phyloP scores from a whole-genome alignment of 306 rosid genomes.

The Alnus glutinosa region DNA sequence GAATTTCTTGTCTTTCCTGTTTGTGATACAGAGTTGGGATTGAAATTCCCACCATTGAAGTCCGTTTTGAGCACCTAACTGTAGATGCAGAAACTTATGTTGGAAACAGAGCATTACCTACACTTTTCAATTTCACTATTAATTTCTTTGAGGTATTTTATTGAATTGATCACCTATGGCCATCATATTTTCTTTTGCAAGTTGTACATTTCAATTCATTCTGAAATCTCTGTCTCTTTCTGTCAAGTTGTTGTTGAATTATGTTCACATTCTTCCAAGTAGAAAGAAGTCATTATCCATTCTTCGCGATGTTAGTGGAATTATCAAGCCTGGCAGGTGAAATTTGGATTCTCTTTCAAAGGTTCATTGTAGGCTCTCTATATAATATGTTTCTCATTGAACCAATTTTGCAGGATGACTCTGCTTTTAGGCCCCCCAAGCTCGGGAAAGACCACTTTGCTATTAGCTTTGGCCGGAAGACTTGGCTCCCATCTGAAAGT shows the following conservation, averaged over 20 bases:
- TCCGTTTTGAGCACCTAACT: conserved; percentile 62
- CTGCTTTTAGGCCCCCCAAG: conserved; percentile 85
- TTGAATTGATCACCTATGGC: too few species aligned
- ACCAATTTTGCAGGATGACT: conserved; percentile 46
- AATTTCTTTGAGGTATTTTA: conserved; percentile 43
- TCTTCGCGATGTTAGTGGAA: conserved; percentile 66
- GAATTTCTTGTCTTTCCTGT: not conserved
- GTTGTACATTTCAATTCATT: not conserved
- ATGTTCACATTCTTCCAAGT: conserved; percentile 34
- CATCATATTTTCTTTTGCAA: too few species aligned
- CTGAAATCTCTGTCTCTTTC: not conserved
- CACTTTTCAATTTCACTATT: conserved; percentile 43
- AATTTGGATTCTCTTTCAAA: not conserved
- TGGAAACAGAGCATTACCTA: conserved; percentile 71
- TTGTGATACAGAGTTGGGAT: conserved; percentile 56
- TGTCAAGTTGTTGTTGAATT: conserved; percentile 34
- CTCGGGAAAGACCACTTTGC: conserved; percentile 78
- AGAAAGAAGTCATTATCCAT: conserved; percentile 45
- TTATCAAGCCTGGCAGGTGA: conserved; percentile 64
- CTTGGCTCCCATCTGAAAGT: conserved; percentile 60
- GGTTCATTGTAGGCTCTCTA: conserved; percentile 35
- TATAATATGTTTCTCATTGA: not conserved
- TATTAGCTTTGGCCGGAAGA: conserved; percentile 75
- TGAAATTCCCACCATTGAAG: conserved; percentile 65
- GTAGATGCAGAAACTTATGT: conserved; percentile 63